Evolutionary conservation across 225 moss, liverwort and hornwort species (phyloP).

Genomic region (Rhytidiadelphus loreus): DNA sequence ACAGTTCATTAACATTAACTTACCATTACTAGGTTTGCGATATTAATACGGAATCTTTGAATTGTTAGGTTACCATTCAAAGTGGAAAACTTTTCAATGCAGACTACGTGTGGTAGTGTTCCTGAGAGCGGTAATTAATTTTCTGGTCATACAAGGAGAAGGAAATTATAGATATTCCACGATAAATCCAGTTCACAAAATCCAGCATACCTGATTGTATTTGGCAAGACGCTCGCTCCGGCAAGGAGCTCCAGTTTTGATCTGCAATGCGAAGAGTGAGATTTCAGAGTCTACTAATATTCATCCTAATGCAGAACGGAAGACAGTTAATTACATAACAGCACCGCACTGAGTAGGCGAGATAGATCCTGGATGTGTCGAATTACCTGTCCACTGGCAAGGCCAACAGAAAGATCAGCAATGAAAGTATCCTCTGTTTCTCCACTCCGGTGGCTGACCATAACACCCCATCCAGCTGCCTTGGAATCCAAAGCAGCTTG

Average conservation of each 20-base stretch:
- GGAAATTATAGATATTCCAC: neutral
- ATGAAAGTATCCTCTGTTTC: conserved; percentile 99
- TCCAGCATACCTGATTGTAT: conserved; percentile 66
- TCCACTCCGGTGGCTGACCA: conserved; percentile 98
- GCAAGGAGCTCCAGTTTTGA: conserved; percentile 97
- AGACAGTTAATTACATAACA: neutral
- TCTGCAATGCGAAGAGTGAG: conserved; percentile 22
- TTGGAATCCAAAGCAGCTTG: conserved; percentile 90
- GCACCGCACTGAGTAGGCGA: neutral
- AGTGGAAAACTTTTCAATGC: neutral
- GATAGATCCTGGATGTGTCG: neutral
- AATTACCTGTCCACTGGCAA: conserved; percentile 82
- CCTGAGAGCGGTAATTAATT: neutral
- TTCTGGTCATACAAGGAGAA: neutral
- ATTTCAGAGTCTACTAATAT: neutral
- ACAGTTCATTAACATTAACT: neutral
- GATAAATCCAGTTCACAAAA: neutral
- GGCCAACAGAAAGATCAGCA: conserved; percentile 81
- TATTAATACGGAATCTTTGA: neutral
- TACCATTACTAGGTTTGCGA: neutral
- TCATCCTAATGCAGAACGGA: neutral
- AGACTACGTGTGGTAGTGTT: neutral
- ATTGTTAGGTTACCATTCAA: neutral
- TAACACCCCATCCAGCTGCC: conserved; percentile 97
- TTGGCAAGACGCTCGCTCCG: conserved; percentile 94